Base-by-base conservation (phyloP, 23 red algal genomes). In the Pyropia yezoensis region DNA sequence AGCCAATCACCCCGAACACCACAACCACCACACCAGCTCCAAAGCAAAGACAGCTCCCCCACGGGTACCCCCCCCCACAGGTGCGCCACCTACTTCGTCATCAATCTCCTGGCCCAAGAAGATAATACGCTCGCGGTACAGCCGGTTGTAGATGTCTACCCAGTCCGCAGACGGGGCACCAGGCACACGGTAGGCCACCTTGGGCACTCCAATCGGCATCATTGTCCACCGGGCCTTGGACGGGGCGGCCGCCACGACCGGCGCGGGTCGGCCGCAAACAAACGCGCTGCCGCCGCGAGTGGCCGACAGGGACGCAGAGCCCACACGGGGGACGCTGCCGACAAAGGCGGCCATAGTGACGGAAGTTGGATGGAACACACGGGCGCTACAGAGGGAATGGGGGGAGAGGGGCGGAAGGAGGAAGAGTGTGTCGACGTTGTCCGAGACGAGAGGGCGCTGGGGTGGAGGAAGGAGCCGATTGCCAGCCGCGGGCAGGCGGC, bases 131-230 rank as follows among this genome's bases (percentile, higher is more conserved):
- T 98, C 94, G 3, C 94, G 79, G 71, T 98, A 98, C 57, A 98
- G 65, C 18, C 94, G 67, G 78, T 98, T 98, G 74, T 98, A 98
- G 29, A 98, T 98, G 73, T 98, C 94, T 16, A 98, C 94, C 94
- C 94, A 98, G 65, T 98, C 94, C 3, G 94, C 94, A 55, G 91
- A 86, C 22, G 74, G 80, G 0, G 73, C 85, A 30, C 94, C 94
- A 11, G 94, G 94, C n/a, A 98, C 94, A 63, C 94, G 94, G 64
- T 85, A 98, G n/a, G 88, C 85, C 30, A 96, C 94, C 69, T 98
- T 98, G 55, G 94, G 94, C 59, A 98, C 94, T 11, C 94, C 94
- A 50, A 98, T 89, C 20, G 94, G 94, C 94, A 98, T 98, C 94
- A 98, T 98, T 22, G 79, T 86, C 69, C 71, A 78, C 52, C 79